Conservation (phyloP, 495 filamentous ascomycete genomes). For the Trichoderma erinaceum region DNA sequence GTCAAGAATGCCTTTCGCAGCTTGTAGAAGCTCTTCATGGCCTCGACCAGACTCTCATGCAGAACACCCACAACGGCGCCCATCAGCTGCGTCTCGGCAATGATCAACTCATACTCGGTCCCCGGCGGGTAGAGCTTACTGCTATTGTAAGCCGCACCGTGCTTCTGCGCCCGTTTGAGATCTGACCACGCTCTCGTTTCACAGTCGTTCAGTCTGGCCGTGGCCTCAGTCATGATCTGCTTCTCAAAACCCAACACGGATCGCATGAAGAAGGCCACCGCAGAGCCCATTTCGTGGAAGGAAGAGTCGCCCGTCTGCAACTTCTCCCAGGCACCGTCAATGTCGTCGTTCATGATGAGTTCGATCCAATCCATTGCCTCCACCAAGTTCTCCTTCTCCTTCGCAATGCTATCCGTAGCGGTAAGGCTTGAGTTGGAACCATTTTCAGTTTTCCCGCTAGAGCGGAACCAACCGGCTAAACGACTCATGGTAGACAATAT, state of each 20-base stretch:
- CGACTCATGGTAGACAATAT: background rate
- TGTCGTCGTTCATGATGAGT: constrained; percentile 88
- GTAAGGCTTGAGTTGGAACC: background rate
- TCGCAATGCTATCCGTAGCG: constrained; percentile 9
- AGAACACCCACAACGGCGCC: constrained; percentile 80
- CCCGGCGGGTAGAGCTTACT: constrained; percentile 70
- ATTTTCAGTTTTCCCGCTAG: background rate
- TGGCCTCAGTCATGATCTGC: constrained; percentile 85
- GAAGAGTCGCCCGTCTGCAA: constrained; percentile 69
- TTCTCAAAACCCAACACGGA: constrained; percentile 91
- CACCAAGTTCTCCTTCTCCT: constrained; percentile 37
- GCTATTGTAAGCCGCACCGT: constrained; percentile 26
- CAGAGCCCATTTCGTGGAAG: constrained; percentile 84
- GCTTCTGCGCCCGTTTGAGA: constrained; percentile 64
- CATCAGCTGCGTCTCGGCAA: constrained; percentile 83
- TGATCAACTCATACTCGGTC: constrained; percentile 69
- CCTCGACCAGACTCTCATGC: constrained; percentile 90
- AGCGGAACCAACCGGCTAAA: constrained; percentile 3
- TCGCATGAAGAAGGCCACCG: constrained; percentile 75
- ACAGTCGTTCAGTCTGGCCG: constrained; percentile 65
- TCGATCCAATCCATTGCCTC: constrained; percentile 41
- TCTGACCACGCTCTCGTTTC: constrained; percentile 73
- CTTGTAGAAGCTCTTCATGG: constrained; percentile 87
- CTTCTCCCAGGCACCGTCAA: constrained; percentile 73
- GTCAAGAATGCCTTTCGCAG: constrained; percentile 84